Evolutionary conservation across 2,329 filamentous ascomycete species (phyloP).

Genomic region (Colletotrichum sp.): DNA sequence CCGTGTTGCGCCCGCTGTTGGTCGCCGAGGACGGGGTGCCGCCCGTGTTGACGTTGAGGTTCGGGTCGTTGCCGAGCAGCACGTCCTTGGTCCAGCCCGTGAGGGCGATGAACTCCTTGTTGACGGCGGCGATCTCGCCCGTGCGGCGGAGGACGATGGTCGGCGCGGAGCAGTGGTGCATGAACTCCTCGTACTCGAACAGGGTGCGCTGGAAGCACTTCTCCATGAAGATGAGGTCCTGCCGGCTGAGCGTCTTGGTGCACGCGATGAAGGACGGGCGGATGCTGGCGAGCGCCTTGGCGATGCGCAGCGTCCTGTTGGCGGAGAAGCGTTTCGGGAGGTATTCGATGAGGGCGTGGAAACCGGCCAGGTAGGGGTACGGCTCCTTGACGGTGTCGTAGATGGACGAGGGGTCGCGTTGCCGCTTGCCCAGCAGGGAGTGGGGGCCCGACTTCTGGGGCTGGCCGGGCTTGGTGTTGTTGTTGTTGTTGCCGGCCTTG

Average conservation of each 20-base stretch:
- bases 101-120: constrained; percentile 95
- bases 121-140: constrained; percentile 92
- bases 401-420: constrained; percentile 79
- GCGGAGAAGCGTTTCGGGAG: constrained; percentile 80
- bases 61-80: constrained; percentile 84
- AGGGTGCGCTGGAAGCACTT: constrained; percentile 94
- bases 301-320: constrained; percentile 81
- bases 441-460: constrained; percentile 48
- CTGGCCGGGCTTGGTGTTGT: constrained; percentile 40
- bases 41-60: constrained; percentile 84
- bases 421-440: constrained; percentile 62
- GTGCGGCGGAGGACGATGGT: constrained; percentile 91
- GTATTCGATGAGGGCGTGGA: constrained; percentile 85
- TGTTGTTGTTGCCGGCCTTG: constrained; percentile 34
- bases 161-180: constrained; percentile 86
- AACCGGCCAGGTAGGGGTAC: constrained; percentile 88
- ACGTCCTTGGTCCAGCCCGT: constrained; percentile 95
- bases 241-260: constrained; percentile 83
- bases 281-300: constrained; percentile 86
- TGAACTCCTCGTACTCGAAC: constrained; percentile 92
- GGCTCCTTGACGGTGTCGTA: constrained; percentile 91
- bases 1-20: constrained; percentile 46
- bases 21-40: constrained; percentile 47
- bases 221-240: constrained; percentile 97
- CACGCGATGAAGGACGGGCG: constrained; percentile 93